Conservation (phyloP, 306 rosid genomes). For the Rosa rugosa region DNA sequence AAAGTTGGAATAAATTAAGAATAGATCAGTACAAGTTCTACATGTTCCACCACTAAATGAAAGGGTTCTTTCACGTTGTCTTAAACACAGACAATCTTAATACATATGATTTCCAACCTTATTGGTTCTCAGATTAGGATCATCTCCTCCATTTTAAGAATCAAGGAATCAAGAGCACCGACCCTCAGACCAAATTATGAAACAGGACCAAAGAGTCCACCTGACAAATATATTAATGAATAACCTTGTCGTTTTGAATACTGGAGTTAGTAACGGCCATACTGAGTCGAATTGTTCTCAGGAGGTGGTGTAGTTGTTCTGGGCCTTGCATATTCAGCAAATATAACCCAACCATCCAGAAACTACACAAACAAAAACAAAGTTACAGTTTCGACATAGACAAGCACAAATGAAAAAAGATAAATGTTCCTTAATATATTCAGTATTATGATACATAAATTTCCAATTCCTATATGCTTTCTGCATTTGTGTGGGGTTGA, state of each 20-base stretch:
- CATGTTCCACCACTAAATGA: background rate
- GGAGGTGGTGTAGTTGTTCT: slow-evolving; percentile 52
- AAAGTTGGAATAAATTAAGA: background rate
- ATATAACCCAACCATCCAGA: slow-evolving; percentile 98
- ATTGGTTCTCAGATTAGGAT: slow-evolving; percentile 9
- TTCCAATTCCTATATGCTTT: background rate
- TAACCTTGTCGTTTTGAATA: slow-evolving; percentile 21
- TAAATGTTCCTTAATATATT: background rate
- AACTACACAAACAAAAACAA: slow-evolving; percentile 44
- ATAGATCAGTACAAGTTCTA: slow-evolving; percentile 2
- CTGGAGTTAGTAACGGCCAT: slow-evolving; percentile 45
- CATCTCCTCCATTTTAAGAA: background rate
- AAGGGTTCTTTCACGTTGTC: background rate
- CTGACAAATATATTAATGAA: slow-evolving; percentile 18
- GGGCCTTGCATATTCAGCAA: slow-evolving; percentile 94
- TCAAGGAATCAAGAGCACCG: slow-evolving; percentile 16
- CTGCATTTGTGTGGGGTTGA: background rate
- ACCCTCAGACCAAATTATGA: background rate
- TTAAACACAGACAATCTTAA: background rate
- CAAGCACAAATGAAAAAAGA: background rate
- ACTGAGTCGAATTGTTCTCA: slow-evolving; percentile 28
- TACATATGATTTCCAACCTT: background rate
- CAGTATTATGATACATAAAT: background rate
- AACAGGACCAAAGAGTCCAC: slow-evolving; percentile 11
- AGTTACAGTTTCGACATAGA: background rate